phyloP scores from a whole-genome alignment of 140 eudicot species.

The Bidens hawaiensis region DNA sequence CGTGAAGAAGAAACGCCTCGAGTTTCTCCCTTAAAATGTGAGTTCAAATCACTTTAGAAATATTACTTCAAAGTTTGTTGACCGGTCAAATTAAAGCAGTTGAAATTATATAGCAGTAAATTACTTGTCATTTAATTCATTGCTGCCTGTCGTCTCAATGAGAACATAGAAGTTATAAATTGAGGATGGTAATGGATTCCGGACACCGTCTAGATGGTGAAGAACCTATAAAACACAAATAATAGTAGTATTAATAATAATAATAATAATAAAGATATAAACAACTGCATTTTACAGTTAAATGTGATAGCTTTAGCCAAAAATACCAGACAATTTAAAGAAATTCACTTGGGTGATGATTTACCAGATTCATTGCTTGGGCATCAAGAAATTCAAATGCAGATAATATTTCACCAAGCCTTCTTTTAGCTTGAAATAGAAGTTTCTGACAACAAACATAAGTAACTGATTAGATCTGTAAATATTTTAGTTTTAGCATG shows the following conservation, averaged over 20 bases:
- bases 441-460: constrained; percentile 61
- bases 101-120: constrained; percentile 6
- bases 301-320: not conserved
- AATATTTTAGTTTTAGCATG: not conserved
- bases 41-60: too few species aligned
- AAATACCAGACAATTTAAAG: not conserved
- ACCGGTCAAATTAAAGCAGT: not conserved
- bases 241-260: not conserved
- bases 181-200: constrained; percentile 86
- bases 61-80: not conserved
- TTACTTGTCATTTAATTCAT: constrained; percentile 88
- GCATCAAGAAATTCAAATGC: constrained; percentile 94
- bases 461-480: constrained; percentile 10
- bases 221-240: constrained; percentile 50
- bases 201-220: constrained; percentile 70
- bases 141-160: constrained; percentile 95
- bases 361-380: constrained; percentile 80
- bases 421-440: constrained; percentile 70
- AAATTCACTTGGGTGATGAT: too few species aligned
- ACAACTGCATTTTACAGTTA: not conserved
- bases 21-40: constrained; percentile 79
- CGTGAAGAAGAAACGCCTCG: constrained; percentile 74
- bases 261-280: too few species aligned
- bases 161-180: constrained; percentile 81
- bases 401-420: constrained; percentile 90